Conservation (phyloP, 306 rosid species). For the Parietaria judaica region DNA sequence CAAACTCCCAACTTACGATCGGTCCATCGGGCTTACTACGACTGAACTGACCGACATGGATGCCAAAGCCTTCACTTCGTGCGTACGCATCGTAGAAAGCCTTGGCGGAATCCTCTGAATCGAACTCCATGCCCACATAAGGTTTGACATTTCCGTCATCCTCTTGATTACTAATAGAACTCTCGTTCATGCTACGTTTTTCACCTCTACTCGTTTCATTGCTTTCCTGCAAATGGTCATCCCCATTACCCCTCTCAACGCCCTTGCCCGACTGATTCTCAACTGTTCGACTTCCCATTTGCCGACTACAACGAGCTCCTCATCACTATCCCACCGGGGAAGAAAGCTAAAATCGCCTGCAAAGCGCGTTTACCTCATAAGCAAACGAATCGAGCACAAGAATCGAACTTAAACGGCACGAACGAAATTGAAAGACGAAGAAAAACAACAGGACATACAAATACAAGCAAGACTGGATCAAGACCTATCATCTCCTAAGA, state of each 20-base stretch:
- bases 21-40: constrained; percentile 70
- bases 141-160: constrained; percentile 43
- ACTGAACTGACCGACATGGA: constrained; percentile 58
- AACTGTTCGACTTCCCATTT: constrained; percentile 17
- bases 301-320: constrained; percentile 24
- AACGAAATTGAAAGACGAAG: too few relatives aligned
- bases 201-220: constrained; percentile 23
- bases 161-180: constrained; percentile 23
- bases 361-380: constrained; percentile 14
- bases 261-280: constrained; percentile 8
- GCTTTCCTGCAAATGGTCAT: constrained; percentile 23
- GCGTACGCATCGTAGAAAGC: constrained; percentile 56
- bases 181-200: constrained; percentile 19
- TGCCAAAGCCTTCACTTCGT: constrained; percentile 46
- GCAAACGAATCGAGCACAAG: neutral
- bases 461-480: too few relatives aligned
- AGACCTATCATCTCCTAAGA: too few relatives aligned
- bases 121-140: constrained; percentile 57
- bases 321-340: constrained; percentile 16
- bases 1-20: constrained; percentile 61
- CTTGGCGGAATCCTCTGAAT: constrained; percentile 60
- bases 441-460: too few relatives aligned
- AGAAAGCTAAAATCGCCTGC: constrained; percentile 18
- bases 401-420: too few relatives aligned
- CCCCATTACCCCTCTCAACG: constrained; percentile 34